Evolutionary conservation across 345 rosid genomes (phyloP), one percentile per base, ranked within the genome.

Genomic region (Brassica rapa): DNA sequence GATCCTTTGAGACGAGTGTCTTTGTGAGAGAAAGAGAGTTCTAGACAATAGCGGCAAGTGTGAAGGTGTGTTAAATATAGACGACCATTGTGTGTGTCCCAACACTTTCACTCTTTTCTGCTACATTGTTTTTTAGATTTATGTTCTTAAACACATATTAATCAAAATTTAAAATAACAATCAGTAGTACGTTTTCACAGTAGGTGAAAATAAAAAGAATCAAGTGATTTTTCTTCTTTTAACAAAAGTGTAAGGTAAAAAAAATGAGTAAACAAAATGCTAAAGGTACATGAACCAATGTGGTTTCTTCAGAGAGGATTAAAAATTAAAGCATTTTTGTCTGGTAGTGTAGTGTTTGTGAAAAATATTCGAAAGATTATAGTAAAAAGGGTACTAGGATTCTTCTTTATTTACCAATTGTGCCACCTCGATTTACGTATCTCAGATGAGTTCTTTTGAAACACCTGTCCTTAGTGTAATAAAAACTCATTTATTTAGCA

Each of bases 341-440:
- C 64, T 60, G 68, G 8, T 79, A 73, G 82, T 64, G 8, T 79
- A 73, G 82, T 64, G 64, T 8, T 12, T 4, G 30, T 59, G 32
- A 30, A 55, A 70, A 68, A 12, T n/a, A 51, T 62, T 62, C 65
- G 51, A 79, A 79, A 79, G 66, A 51, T 15, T 23, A 55, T 72
- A 30, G 66, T 41, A 59, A 72, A 66, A 72, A 5, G 12, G 56
- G 82, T 14, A 67, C 82, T 33, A 66, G 3, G 61, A 11, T 25
- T 8, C 37, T 46, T 55, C 0, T 11, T 51, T 79, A 73, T 25
- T 79, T 73, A 73, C 78, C 0, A 57, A 46, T 33, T 68, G 16
- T 68, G 70, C 70, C 78, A 68, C 60, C 77, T 79, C 77, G 69
- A 73, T 68, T 68, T 51, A 79, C 82, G 82, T 72, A 43, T 14